Evolutionary conservation across 768 basidiomycete genomes (phyloP), one percentile per base, ranked within the genome.

Genomic region (Russula brevipes): DNA sequence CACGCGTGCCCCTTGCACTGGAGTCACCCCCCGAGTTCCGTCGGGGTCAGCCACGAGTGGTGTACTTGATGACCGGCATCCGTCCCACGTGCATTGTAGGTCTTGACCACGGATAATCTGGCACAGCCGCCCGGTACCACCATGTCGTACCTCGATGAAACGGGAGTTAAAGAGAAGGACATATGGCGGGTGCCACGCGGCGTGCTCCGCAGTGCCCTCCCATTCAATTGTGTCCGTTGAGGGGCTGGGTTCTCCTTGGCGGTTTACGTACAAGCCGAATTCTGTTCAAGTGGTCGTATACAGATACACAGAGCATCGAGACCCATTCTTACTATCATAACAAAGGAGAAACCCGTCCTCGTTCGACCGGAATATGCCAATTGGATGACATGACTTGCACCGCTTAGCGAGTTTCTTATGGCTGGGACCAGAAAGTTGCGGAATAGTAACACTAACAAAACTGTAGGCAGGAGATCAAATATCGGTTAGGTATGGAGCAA

Each of bases 221-320:
- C 94, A 98, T 73, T 98, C 95, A 59, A 97, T 88, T 4, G 86
- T 86, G 30, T 82, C 81, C 14, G 81, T 77, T 5, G 76, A 68
- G 35, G 90, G 84, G 68, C 85, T 89, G 1, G 91, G 91, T 55
- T 88, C 85, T 17, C 95, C 95, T 62, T 92, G 90, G 46, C 89
- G 85, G 74, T 95, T 85, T 36, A 96, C 94, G 69, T 91, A 96
- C 44, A 97, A 80, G 11, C 94, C 94, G 65, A 97, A 95, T 74
- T 94, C 91, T 91, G 67, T 9, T 31, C 60, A 49, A 64, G 58
- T 14, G 63, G 57, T 61, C 54, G 11, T 3, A n/a, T 57, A 50
- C 54, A 35, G 5, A 35, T 54, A 8, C 24, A 16, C 5, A 42
- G 19, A 33, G 55, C 38, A n/a, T 17, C 4, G 16, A 51, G 14